phyloP scores from a whole-genome alignment of 306 rosid genomes.

The Castanospermum australe region DNA sequence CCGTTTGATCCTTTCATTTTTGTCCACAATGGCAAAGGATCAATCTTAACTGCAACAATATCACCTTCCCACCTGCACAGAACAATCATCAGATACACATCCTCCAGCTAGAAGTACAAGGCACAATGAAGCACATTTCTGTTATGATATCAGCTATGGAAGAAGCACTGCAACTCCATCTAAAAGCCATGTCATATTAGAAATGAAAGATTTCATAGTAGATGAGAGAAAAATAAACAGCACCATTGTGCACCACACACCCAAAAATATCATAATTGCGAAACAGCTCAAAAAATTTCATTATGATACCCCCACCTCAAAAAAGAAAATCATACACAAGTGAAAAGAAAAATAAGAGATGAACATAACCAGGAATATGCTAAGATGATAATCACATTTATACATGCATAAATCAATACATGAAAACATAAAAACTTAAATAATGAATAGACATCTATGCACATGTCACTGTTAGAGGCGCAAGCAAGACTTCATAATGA shows the following conservation, averaged over 20 bases:
- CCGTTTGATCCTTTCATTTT: constrained; percentile 73
- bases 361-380: neutral
- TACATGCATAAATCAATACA: neutral
- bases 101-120: constrained; percentile 3
- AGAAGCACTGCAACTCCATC: constrained; percentile 4
- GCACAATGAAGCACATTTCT: constrained; percentile 2
- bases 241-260: neutral
- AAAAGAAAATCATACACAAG: neutral
- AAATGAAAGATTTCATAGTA: constrained; percentile 8
- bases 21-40: constrained; percentile 69
- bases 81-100: constrained; percentile 27
- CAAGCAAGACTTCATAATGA: neutral
- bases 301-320: neutral
- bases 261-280: neutral
- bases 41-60: constrained; percentile 69
- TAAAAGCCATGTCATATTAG: constrained; percentile 1
- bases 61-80: constrained; percentile 89
- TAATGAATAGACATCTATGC: neutral
- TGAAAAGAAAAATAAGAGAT: neutral
- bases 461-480: neutral
- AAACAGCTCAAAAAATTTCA: neutral
- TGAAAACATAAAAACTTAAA: neutral
- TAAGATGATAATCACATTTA: neutral
- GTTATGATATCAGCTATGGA: constrained; percentile 18
- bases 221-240: neutral